These are phyloP conservation scores for Takakia lepidozioides DNA, from an alignment of 225 moss, liverwort and hornwort species.

Conservation along the genomic window DNA sequence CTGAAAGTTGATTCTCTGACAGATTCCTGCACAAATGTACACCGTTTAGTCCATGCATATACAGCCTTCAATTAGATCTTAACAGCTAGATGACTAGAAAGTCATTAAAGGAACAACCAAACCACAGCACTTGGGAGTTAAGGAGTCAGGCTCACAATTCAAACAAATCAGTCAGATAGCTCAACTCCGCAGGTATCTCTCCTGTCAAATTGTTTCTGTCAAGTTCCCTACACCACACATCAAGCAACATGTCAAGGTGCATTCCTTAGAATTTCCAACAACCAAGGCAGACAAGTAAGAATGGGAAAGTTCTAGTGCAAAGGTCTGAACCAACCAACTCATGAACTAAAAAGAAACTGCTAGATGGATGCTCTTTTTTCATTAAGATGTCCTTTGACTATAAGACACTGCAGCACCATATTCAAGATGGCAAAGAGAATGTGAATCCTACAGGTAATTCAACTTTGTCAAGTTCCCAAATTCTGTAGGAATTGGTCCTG, in stretches of 20 bases:
- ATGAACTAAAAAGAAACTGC: no score
- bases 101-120: no score
- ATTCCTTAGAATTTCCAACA: not conserved
- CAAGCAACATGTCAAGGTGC: conserved; percentile 7
- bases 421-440: no score
- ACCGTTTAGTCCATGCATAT: not conserved
- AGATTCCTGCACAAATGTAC: conserved; percentile 25
- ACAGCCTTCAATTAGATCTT: not conserved
- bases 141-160: conserved; percentile 51
- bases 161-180: conserved; percentile 43
- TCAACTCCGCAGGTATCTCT: conserved; percentile 57
- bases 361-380: no score
- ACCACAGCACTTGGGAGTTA: no score
- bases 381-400: no score
- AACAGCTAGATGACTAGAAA: not conserved
- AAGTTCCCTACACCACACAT: conserved; percentile 27
- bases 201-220: conserved; percentile 41
- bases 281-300: no score
- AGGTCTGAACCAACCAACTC: no score
- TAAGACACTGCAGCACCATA: no score
- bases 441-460: conserved; percentile 38
- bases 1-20: conserved; percentile 42
- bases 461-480: conserved; percentile 51
- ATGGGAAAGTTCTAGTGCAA: no score
- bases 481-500: conserved; percentile 47